phyloP scores from a whole-genome alignment of 768 basidiomycete species.

The Agaricus sinodeliciosus region DNA sequence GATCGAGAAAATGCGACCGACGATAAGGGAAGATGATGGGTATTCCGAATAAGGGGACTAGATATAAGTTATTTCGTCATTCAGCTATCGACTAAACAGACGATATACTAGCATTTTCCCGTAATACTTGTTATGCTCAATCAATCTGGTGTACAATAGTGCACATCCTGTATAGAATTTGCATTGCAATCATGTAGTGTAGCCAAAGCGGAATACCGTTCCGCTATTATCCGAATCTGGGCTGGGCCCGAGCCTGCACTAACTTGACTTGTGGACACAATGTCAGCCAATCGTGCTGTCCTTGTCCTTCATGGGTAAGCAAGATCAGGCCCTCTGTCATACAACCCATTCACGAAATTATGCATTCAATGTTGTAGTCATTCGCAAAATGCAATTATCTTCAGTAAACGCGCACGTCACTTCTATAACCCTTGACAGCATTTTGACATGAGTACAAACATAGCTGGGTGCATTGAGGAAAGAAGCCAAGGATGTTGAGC shows the following conservation, averaged over 20 bases:
- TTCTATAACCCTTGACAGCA: neutral
- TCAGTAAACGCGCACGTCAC: slow-evolving; percentile 62
- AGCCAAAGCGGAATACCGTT: no score
- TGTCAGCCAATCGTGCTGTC: slow-evolving; percentile 24
- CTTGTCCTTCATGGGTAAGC: slow-evolving; percentile 38
- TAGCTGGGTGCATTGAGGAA: slow-evolving; percentile 73
- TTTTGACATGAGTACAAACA: neutral
- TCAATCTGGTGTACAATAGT: neutral
- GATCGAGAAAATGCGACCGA: slow-evolving; percentile 64
- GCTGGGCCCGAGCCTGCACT: neutral
- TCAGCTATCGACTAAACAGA: neutral
- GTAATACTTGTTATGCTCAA: neutral
- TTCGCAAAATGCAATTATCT: slow-evolving; percentile 63
- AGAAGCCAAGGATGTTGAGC: slow-evolving; percentile 56
- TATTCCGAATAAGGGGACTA: slow-evolving; percentile 24
- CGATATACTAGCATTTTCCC: neutral
- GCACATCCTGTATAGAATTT: no score
- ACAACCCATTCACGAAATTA: neutral
- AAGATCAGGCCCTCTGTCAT: neutral
- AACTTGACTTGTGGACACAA: slow-evolving; percentile 4
- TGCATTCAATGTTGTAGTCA: slow-evolving; percentile 33
- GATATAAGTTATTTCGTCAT: neutral
- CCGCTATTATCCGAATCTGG: no score
- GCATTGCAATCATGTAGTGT: no score
- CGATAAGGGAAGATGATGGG: slow-evolving; percentile 47